Percentiles rank a stretch among this genome's conserved stretches.
These are phyloP conservation scores for Naumovozyma dairenensis DNA, from an alignment of 805 yeast genomes.

Conservation along the genomic window DNA sequence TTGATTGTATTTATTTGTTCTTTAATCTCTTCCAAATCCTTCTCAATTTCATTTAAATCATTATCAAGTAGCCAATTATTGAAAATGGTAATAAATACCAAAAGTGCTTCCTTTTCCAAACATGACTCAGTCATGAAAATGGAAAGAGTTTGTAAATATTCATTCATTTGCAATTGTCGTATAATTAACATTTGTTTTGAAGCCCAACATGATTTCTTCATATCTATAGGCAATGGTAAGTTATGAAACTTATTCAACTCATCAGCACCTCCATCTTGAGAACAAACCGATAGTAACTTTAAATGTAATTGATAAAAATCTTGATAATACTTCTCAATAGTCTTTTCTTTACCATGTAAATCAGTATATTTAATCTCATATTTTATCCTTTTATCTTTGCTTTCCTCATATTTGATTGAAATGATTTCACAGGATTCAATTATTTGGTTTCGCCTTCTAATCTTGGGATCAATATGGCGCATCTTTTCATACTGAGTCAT, in stretches of 20 bases:
- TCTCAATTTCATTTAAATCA: conserved; percentile 1
- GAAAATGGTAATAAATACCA: too few species aligned
- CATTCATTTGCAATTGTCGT: too few species aligned
- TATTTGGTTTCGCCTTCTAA: too few species aligned
- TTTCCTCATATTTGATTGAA: conserved; percentile 8
- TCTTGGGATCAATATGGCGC: too few species aligned
- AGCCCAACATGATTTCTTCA: too few species aligned
- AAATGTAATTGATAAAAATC: conserved; percentile 19
- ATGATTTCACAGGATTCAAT: conserved; percentile 9
- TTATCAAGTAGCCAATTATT: conserved; percentile 6
- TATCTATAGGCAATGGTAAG: conserved; percentile 1
- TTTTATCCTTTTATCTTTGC: conserved; percentile 9
- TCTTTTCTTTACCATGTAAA: conserved; percentile 6
- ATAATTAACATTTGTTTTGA: too few species aligned
- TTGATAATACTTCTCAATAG: conserved; percentile 11
- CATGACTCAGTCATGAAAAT: too few species aligned
- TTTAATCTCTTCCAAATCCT: neutral
- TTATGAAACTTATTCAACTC: neutral
- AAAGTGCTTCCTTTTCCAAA: too few species aligned
- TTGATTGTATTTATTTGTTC: conserved; percentile 5
- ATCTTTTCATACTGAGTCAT: neutral
- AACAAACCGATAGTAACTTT: conserved; percentile 3
- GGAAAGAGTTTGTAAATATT: too few species aligned
- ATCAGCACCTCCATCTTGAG: neutral
- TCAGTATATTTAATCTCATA: conserved; percentile 12